Percentiles rank a stretch among this genome's conserved stretches.
Conservation (phyloP, 768 basidiomycete genomes). For the Tricholoma matsutake region DNA sequence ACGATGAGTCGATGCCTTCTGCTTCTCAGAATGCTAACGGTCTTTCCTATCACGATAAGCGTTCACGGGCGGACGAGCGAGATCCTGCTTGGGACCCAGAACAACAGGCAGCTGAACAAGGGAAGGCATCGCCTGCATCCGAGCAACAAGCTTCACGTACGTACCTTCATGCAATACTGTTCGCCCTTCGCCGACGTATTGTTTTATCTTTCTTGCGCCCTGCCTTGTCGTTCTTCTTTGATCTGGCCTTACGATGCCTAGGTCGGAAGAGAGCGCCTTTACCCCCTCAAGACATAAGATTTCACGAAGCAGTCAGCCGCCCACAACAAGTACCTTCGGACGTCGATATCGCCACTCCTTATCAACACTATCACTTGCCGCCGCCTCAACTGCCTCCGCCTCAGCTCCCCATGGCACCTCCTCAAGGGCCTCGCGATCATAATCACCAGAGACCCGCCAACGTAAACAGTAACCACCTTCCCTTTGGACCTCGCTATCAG, state of each 20-base stretch:
- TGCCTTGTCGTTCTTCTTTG: constrained; percentile 7
- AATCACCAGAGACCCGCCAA: constrained; percentile 1
- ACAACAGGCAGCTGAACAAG: constrained; percentile 5
- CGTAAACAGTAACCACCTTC: constrained; percentile 1
- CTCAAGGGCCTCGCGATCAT: constrained; percentile 5
- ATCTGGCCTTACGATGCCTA: constrained; percentile 17
- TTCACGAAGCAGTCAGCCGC: constrained; percentile 24
- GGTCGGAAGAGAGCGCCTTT: constrained; percentile 41
- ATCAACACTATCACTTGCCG: constrained; percentile 4
- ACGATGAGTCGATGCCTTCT: constrained; percentile 10
- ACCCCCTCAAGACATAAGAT: constrained; percentile 41
- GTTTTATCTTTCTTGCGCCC: constrained; percentile 15
- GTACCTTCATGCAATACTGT: constrained; percentile 24
- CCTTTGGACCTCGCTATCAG: constrained; percentile 12
- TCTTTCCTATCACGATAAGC: constrained; percentile 7
- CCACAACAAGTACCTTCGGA: constrained; percentile 5
- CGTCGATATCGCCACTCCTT: neutral
- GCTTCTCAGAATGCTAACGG: constrained; percentile 5
- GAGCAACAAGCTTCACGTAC: constrained; percentile 27
- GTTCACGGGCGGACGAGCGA: constrained; percentile 10
- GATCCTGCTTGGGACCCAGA: constrained; percentile 14
- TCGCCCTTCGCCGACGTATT: constrained; percentile 14
- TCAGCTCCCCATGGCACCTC: constrained; percentile 1
- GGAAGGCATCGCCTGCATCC: constrained; percentile 9
- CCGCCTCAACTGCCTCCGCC: neutral